Conservation (phyloP, 495 filamentous ascomycete species). For the Penicillium crystallinum region DNA sequence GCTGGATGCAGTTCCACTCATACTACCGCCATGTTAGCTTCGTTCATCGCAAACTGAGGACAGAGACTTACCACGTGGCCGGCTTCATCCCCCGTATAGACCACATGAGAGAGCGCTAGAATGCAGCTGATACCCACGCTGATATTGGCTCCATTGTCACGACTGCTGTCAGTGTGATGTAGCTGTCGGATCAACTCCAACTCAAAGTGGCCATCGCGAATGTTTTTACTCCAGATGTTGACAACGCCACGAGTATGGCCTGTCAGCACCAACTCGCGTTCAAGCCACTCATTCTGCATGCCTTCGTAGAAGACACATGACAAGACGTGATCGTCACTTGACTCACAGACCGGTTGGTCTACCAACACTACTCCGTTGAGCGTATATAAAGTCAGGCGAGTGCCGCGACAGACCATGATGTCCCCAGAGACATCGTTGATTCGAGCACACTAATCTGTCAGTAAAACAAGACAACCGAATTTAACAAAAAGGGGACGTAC, state of each 20-base stretch:
- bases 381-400: conserved; percentile 71
- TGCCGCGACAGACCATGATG: conserved; percentile 76
- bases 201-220: conserved; percentile 49
- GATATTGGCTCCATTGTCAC: conserved; percentile 70
- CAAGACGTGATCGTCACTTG: conserved; percentile 65
- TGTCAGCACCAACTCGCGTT: conserved; percentile 80
- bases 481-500: conserved; percentile 29
- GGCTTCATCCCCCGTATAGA: conserved; percentile 91
- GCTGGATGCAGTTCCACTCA: conserved; percentile 83
- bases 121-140: conserved; percentile 82
- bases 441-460: conserved; percentile 58
- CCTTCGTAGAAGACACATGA: conserved; percentile 94
- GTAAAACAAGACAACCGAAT: not conserved
- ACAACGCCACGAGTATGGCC: conserved; percentile 81
- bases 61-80: conserved; percentile 64
- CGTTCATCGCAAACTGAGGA: not conserved
- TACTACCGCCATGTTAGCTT: conserved; percentile 51
- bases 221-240: conserved; percentile 61
- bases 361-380: conserved; percentile 81
- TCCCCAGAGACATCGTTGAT: conserved; percentile 89
- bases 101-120: conserved; percentile 70
- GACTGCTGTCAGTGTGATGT: conserved; percentile 71
- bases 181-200: conserved; percentile 67
- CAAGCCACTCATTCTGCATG: conserved; percentile 84
- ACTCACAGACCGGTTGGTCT: conserved; percentile 70